Base-by-base conservation (phyloP, 768 basidiomycete genomes). In the Boletus pseudo-olivaceus region DNA sequence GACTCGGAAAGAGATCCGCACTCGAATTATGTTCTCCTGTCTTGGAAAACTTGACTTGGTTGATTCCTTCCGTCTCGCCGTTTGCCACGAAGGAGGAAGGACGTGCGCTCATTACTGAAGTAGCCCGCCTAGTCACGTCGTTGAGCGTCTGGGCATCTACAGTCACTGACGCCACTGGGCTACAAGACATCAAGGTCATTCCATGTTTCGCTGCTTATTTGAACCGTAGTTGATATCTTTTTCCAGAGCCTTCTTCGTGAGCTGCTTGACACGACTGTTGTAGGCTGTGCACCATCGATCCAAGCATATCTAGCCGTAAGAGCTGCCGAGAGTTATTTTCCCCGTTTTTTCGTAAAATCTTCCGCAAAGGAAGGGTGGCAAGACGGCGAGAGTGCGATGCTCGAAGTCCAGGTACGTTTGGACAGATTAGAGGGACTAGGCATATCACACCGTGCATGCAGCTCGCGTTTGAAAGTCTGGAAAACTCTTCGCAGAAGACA, bases 261-360 rank as follows among this genome's bases (percentile, higher is more conserved):
- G 1, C 63, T 78, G 30, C 57, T 81, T 4, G 75, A 78, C 23
- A 61, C 67, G 15, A 65, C 73, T 12, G 45, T 79, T 9, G 54
- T 71, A 3, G 58, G 58, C 10, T 78, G 70, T 56, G 67, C 73
- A 15, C 61, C 64, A 40, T 75, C 65, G 37, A 72, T 83, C 19
- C 71, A 76, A 32, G 71, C 75, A 2, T 73, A 64, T 10, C 65
- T 83, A 4, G 78, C 83, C 2, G 73, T 78, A 52, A 69, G 79
- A 47, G 72, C 74, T 7, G 78, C 83, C 41, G 74, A 77, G 59
- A 30, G 50, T 9, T 63, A 69, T 47, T 82, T 76, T 57, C 79
- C 84, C 8, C 74, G 78, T 15, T 67, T 79, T 29, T 73, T 75
- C 1, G 51, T 75, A 23, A 63, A 66, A 40, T 72, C 76, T 4